phyloP scores from a whole-genome alignment of 257 asterid species.

The Sherardia arvensis region DNA sequence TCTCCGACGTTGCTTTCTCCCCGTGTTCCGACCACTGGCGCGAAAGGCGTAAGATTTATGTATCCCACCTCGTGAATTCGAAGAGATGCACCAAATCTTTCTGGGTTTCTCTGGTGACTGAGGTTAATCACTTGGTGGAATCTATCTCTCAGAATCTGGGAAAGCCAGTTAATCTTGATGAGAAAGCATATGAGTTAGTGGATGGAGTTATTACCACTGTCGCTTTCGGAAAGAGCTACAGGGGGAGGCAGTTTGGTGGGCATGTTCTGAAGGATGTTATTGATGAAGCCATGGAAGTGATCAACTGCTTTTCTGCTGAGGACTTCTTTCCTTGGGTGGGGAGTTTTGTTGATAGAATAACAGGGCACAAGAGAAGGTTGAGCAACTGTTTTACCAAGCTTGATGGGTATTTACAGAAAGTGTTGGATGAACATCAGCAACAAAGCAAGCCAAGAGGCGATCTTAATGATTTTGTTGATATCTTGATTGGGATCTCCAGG shows the following conservation, averaged over 20 bases:
- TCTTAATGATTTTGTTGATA: background rate
- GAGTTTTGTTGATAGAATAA: background rate
- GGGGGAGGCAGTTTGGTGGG: background rate
- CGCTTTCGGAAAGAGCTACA: background rate
- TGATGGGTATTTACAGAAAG: background rate
- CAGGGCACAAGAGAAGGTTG: conserved; percentile 7
- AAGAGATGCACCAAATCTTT: background rate
- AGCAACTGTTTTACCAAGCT: background rate
- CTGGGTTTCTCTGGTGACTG: background rate
- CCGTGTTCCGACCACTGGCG: background rate
- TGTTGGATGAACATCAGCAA: conserved; percentile 1
- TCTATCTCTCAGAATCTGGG: background rate
- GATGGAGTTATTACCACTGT: conserved; percentile 3
- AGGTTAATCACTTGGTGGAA: background rate
- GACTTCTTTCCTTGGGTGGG: conserved; percentile 1
- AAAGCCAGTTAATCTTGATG: background rate
- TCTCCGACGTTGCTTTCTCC: conserved; percentile 1
- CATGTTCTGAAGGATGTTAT: background rate
- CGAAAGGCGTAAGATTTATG: background rate
- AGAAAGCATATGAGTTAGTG: background rate
- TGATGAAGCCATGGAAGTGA: background rate
- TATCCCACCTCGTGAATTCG: background rate
- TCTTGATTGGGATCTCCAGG: background rate
- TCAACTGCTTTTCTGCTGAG: background rate
- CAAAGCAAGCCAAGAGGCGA: background rate